These are phyloP conservation scores for Choanephora cucurbitarum DNA, from an alignment of 371 early-diverging fungal genomes.

Conservation along the genomic window DNA sequence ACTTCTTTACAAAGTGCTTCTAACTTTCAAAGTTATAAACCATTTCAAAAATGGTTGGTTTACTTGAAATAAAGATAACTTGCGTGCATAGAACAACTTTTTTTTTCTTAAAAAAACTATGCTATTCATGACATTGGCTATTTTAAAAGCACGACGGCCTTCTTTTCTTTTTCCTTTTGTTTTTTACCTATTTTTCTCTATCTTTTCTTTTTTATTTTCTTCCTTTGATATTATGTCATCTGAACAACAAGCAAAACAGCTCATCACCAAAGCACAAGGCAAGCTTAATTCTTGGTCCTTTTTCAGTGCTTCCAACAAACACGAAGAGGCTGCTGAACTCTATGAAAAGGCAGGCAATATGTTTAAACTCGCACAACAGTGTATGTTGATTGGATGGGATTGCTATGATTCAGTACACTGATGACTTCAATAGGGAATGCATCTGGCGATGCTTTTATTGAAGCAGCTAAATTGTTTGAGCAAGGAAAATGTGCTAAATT, in stretches of 20 bases:
- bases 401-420: too few species aligned
- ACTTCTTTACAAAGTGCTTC: too few species aligned
- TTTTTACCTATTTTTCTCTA: neutral
- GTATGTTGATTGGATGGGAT: too few species aligned
- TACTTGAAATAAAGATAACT: too few species aligned
- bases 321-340: constrained; percentile 92
- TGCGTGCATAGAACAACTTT: too few species aligned
- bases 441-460: constrained; percentile 89
- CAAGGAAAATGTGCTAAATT: constrained; percentile 71
- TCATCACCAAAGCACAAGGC: constrained; percentile 76
- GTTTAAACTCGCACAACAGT: constrained; percentile 88
- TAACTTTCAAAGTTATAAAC: too few species aligned
- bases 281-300: constrained; percentile 73
- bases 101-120: neutral
- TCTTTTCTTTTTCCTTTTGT: neutral
- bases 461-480: constrained; percentile 68
- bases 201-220: constrained; percentile 5
- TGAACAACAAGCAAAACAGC: constrained; percentile 70
- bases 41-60: too few species aligned
- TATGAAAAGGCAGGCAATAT: constrained; percentile 89
- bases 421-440: constrained; percentile 69
- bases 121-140: too few species aligned
- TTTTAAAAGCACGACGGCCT: neutral
- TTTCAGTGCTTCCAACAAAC: constrained; percentile 77
- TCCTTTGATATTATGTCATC: constrained; percentile 50